Evolutionary conservation across 208 protist genomes (phyloP), one percentile per base, ranked within the genome.

Genomic region (Leishmania guyanensis): DNA sequence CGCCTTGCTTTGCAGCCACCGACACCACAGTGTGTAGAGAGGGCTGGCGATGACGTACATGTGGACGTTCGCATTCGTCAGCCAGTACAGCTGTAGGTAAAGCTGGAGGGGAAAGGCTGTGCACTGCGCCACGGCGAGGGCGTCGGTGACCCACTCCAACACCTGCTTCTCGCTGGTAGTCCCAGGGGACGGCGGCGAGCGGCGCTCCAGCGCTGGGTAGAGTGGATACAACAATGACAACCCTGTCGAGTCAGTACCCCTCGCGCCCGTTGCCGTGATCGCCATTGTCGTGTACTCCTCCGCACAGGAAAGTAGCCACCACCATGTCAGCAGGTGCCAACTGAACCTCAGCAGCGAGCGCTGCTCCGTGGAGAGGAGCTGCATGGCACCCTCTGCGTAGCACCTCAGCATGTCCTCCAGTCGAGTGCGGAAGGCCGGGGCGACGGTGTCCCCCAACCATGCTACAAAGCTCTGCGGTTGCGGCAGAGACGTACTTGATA

Each of bases 51-150:
- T 88, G 33, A 91, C 78, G 76, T 86, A 91, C 82, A 85, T 88
- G 80, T 93, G 90, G 51, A 60, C 87, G 56, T 93, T 93, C 29
- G 90, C 90, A 48, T 91, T 87, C 6, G 79, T 78, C 26, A 88
- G 60, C 84, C 88, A 91, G 77, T 85, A 87, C 58, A 89, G 86
- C 54, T 87, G 85, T 14, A 91, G 82, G 66, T 88, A 88, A 6
- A 84, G 73, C 74, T 93, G 87, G 43, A 93, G 62, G 8, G 89
- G 80, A 17, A 93, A 75, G 51, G 75, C 86, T 43, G 39, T 48
- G 8, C 72, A 36, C 69, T 79, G 64, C 14, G 56, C 75, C 6
- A 60, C 56, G 43, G 65, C n/a, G 33, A 84, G 46, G 39, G 60
- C 56, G 10, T 72, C 26, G 16, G 29, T 33, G 10, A 48, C 36